phyloP scores from a whole-genome alignment of 1,139 yeast species.

The Candida sanyaensis region DNA sequence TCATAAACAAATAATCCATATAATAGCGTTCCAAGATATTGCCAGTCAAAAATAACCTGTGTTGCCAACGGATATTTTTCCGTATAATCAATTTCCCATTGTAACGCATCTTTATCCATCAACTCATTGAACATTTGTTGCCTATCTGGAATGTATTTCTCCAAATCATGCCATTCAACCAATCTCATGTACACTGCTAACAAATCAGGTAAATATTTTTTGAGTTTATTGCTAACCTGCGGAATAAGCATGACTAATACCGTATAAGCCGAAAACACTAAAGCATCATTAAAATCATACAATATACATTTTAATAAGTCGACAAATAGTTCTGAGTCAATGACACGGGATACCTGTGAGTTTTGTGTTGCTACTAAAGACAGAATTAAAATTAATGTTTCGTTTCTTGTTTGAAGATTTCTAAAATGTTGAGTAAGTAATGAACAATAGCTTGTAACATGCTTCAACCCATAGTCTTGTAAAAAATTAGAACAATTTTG shows the following conservation, averaged over 20 bases:
- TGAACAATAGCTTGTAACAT: constrained; percentile 33
- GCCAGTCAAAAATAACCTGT: constrained; percentile 21
- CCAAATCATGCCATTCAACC: constrained; percentile 28
- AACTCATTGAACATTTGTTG: constrained; percentile 11
- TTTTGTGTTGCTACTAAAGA: constrained; percentile 27
- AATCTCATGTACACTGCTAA: constrained; percentile 50
- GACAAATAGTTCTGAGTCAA: constrained; percentile 40
- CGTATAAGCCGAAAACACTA: constrained; percentile 44
- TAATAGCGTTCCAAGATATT: constrained; percentile 40
- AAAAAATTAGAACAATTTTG: constrained; percentile 44
- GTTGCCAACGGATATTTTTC: constrained; percentile 12
- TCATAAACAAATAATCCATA: constrained; percentile 67
- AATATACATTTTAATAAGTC: constrained; percentile 43
- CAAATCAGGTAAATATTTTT: constrained; percentile 40
- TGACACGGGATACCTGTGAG: constrained; percentile 33
- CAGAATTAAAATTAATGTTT: constrained; percentile 35
- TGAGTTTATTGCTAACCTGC: constrained; percentile 41
- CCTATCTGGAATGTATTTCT: constrained; percentile 14
- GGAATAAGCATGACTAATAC: constrained; percentile 58
- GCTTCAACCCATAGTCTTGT: constrained; percentile 37
- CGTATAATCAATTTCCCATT: constrained; percentile 19
- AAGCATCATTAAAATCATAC: constrained; percentile 46
- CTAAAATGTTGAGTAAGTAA: constrained; percentile 34
- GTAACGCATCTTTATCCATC: constrained; percentile 6
- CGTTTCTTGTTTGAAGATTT: constrained; percentile 31